Conservation (phyloP, 176 grass and related monocot species). For the Tillandsia fasciculata region DNA sequence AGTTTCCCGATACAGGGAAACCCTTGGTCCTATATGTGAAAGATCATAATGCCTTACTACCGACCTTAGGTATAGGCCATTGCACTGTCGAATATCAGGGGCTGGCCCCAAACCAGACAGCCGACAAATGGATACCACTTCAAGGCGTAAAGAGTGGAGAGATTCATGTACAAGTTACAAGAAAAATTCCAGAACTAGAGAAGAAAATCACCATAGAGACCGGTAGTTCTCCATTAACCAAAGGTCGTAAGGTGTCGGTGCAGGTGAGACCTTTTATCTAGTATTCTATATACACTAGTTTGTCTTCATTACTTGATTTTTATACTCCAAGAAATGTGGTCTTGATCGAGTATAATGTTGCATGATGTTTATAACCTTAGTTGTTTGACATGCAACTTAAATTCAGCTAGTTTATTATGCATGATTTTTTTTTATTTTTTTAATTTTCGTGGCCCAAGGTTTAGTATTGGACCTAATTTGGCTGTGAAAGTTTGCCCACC, state of each 20-base stretch:
- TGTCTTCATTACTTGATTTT: neutral
- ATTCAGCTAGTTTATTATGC: too few species aligned
- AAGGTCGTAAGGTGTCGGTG: conserved; percentile 41
- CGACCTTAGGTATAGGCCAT: conserved; percentile 63
- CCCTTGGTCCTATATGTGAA: conserved; percentile 58
- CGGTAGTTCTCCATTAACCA: conserved; percentile 20
- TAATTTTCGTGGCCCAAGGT: too few species aligned
- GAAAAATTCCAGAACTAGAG: conserved; percentile 27
- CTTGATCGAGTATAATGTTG: neutral
- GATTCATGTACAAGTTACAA: conserved; percentile 50
- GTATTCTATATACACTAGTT: neutral
- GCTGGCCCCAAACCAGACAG: conserved; percentile 50
- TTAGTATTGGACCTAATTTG: too few species aligned
- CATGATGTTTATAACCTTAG: neutral
- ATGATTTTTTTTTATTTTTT: too few species aligned
- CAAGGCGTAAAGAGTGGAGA: conserved; percentile 75
- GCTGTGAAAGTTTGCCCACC: too few species aligned
- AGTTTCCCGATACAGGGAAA: conserved; percentile 76
- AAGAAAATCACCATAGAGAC: conserved; percentile 30
- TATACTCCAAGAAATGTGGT: neutral
- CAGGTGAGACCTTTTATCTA: conserved; percentile 27
- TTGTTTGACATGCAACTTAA: too few species aligned
- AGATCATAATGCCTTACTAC: conserved; percentile 80
- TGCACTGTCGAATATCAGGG: conserved; percentile 72
- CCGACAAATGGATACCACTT: conserved; percentile 74